Conservation (phyloP, 2,329 filamentous ascomycete genomes). For the Diaporthe velutina region DNA sequence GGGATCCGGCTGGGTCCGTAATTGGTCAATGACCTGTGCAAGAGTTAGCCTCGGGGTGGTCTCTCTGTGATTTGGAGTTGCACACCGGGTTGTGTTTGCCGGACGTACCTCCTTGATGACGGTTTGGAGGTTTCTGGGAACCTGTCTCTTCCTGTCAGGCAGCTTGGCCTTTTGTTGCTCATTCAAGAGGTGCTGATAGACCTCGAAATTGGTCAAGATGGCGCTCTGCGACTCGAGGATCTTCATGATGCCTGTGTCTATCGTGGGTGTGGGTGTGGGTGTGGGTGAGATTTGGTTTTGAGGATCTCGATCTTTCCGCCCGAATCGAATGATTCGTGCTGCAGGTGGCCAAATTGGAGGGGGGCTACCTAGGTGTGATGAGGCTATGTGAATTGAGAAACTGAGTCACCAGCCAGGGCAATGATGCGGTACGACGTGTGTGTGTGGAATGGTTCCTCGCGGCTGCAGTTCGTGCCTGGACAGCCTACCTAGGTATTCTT, state of each 20-base stretch:
- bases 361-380: background rate
- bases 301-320: slow-evolving; percentile 6
- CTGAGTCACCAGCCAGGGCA: background rate
- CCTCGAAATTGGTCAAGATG: slow-evolving; percentile 79
- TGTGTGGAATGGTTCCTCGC: background rate
- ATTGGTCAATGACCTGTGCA: slow-evolving; percentile 70
- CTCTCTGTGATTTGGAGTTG: background rate
- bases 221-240: slow-evolving; percentile 79
- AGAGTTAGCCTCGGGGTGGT: slow-evolving; percentile 30
- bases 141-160: slow-evolving; percentile 47
- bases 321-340: background rate
- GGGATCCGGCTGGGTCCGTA: slow-evolving; percentile 67
- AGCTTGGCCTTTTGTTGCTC: slow-evolving; percentile 67
- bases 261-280: background rate
- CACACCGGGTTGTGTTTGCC: background rate
- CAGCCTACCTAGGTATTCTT: background rate
- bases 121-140: slow-evolving; percentile 70
- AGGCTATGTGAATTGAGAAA: background rate
- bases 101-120: slow-evolving; percentile 73
- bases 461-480: slow-evolving; percentile 13
- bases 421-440: slow-evolving; percentile 10
- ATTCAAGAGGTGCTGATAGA: slow-evolving; percentile 74
- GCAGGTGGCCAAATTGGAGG: background rate
- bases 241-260: slow-evolving; percentile 64
- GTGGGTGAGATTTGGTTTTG: background rate